These are phyloP conservation scores for Candida sanyaensis DNA, from an alignment of 1,139 yeast genomes.

Conservation along the genomic window DNA sequence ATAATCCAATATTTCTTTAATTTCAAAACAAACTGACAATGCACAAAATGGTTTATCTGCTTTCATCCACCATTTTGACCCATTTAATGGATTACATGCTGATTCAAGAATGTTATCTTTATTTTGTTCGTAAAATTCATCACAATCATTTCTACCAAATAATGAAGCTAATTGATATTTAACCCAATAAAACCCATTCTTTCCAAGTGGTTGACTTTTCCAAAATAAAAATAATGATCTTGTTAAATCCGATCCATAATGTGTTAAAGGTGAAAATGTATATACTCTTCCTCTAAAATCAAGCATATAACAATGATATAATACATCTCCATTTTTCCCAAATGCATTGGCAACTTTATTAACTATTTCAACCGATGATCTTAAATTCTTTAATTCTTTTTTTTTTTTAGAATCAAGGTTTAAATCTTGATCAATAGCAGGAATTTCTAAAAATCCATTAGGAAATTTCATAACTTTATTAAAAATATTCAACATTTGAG, in stretches of 20 bases:
- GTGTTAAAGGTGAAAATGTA: slow-evolving; percentile 38
- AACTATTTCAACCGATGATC: slow-evolving; percentile 25
- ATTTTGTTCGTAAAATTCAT: slow-evolving; percentile 28
- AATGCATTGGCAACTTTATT: slow-evolving; percentile 28
- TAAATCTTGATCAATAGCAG: slow-evolving; percentile 14
- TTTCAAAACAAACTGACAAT: slow-evolving; percentile 38
- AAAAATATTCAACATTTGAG: slow-evolving; percentile 24
- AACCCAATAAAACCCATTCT: slow-evolving; percentile 39
- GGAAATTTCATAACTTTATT: slow-evolving; percentile 21
- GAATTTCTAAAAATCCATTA: slow-evolving; percentile 32
- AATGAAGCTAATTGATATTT: slow-evolving; percentile 43
- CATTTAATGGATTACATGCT: slow-evolving; percentile 29
- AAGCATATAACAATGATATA: slow-evolving; percentile 41
- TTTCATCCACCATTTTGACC: slow-evolving; percentile 36
- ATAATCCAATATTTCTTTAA: slow-evolving; percentile 22
- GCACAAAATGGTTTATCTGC: slow-evolving; percentile 48
- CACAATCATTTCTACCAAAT: slow-evolving; percentile 34
- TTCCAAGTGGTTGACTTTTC: slow-evolving; percentile 38
- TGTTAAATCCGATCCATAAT: slow-evolving; percentile 39
- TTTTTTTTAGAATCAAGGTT: slow-evolving; percentile 2
- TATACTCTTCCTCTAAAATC: slow-evolving; percentile 49
- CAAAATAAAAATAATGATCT: slow-evolving; percentile 42
- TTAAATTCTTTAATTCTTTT: slow-evolving; percentile 19
- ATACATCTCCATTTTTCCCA: slow-evolving; percentile 34
- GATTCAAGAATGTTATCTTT: slow-evolving; percentile 24